Evolutionary conservation across 1,284 basidiomycete genomes (phyloP), one percentile per base, ranked within the genome.

Genomic region (Cryptococcus jaspeensis): DNA sequence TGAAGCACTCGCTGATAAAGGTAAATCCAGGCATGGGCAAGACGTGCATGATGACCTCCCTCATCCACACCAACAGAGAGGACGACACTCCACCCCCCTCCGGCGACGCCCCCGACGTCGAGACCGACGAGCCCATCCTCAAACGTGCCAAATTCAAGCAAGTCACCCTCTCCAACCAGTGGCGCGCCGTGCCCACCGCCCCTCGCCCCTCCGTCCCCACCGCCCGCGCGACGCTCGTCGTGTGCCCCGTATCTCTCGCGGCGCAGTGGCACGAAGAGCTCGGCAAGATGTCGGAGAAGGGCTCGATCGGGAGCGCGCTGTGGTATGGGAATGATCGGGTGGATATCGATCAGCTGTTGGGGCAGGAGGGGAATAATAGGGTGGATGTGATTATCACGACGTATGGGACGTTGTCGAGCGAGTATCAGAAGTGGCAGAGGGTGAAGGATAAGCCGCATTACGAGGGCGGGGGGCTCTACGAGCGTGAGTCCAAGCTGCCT

Each of bases 1-100:
- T 9, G 42, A 16, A 46, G 6, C 9, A 39, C 23, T 20, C 22
- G 35, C 50, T 60, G 20, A 56, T 18, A 20, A 39, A 44, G 11
- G 25, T 28, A 88, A 84, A n/a, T n/a, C n/a, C 88, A 90, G 91
- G 94, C 9, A 90, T 98, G 85, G 95, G 95, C 4, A 99, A 99
- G 79, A 97, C 95, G 5, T 76, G 75, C 69, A 95, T 96, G 92
- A 80, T 97, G 50, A 90, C 93, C 1, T 87, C 92, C 12, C 83
- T 98, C 39, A 88, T 98, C 25, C 92, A 96, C 65, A 86, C 85
- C 12, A 90, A 88, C 61, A 82, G 82, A 40, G 81, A 81, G 52
- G 69, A 70, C n/a, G 72, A 77, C 22, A 81, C 83, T 40, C 70
- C 78, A 25, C 42, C 44, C 3, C 46, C 53, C 2, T 59, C 64